Evolutionary conservation across 2,329 filamentous ascomycete genomes (phyloP).

Genomic region (Aspergillus hiratsukae): DNA sequence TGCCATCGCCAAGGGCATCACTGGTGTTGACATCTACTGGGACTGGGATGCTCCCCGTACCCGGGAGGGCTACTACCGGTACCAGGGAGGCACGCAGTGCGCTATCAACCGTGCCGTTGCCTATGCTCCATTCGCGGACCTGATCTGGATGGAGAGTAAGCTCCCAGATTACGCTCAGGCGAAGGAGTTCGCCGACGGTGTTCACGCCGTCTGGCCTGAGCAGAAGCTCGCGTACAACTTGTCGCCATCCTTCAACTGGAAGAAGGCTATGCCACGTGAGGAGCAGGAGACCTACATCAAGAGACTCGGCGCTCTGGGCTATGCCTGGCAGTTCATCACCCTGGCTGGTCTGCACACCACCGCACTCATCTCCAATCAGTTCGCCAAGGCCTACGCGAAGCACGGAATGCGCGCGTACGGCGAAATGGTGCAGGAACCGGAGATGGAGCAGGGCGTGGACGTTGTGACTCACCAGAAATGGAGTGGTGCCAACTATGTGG

Average conservation of each 20-base stretch:
- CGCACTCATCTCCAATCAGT: slow-evolving; percentile 84
- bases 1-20: slow-evolving; percentile 69
- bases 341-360: slow-evolving; percentile 94
- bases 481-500: slow-evolving; percentile 90
- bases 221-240: slow-evolving; percentile 99
- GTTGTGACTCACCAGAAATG: slow-evolving; percentile 99
- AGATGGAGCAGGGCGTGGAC: slow-evolving; percentile 85
- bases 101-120: slow-evolving; percentile 86
- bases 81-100: slow-evolving; percentile 85
- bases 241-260: slow-evolving; percentile 99
- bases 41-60: slow-evolving; percentile 95
- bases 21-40: slow-evolving; percentile 79
- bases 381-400: slow-evolving; percentile 74
- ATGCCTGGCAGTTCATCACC: slow-evolving; percentile 99
- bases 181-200: slow-evolving; percentile 85
- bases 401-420: slow-evolving; percentile 95
- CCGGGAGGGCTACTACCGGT: slow-evolving; percentile 90
- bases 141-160: slow-evolving; percentile 99
- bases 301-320: slow-evolving; percentile 79
- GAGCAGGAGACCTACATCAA: slow-evolving; percentile 98
- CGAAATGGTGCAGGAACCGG: slow-evolving; percentile 94
- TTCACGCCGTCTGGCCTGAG: slow-evolving; percentile 91
- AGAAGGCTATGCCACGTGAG: slow-evolving; percentile 82
- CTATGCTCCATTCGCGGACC: slow-evolving; percentile 87
- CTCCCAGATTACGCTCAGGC: slow-evolving; percentile 88